phyloP scores from a whole-genome alignment of 140 eudicot species.

The Ambrosia hybrid region DNA sequence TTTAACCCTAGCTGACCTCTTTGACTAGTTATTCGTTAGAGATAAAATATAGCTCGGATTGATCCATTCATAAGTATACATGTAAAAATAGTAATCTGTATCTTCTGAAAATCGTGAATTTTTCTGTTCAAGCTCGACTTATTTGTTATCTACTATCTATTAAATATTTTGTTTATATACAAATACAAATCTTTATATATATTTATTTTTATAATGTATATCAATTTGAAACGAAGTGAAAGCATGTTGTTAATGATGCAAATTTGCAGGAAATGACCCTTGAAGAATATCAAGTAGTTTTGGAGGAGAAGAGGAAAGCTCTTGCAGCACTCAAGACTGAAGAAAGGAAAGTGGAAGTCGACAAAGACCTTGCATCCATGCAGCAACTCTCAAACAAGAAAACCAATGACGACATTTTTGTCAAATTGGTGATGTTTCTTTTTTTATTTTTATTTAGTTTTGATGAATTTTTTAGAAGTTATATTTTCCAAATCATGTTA shows the following conservation, averaged over 20 bases:
- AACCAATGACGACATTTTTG: constrained; percentile 61
- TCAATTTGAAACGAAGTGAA: too few relatives aligned
- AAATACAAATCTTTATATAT: too few relatives aligned
- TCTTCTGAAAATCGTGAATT: too few relatives aligned
- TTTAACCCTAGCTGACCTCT: not conserved
- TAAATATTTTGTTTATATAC: too few relatives aligned
- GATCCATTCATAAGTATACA: not conserved
- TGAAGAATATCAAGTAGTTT: constrained; percentile 51
- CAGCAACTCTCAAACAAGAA: constrained; percentile 87
- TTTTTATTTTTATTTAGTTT: not conserved
- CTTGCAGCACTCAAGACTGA: constrained; percentile 63
- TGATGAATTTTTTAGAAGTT: not conserved
- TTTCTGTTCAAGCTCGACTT: too few relatives aligned
- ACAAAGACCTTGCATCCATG: constrained; percentile 75
- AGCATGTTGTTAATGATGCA: not conserved
- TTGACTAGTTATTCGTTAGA: not conserved
- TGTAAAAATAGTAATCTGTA: too few relatives aligned
- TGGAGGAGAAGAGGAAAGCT: constrained; percentile 66
- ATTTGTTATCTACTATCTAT: too few relatives aligned
- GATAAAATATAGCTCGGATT: not conserved
- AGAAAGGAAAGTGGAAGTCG: constrained; percentile 84
- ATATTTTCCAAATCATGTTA: not conserved
- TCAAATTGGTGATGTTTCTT: constrained; percentile 55
- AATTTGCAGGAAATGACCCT: constrained; percentile 80
- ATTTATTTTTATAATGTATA: too few relatives aligned